Evolutionary conservation across 805 yeast species (phyloP).

Genomic region (Candida khao-thaluensis): DNA sequence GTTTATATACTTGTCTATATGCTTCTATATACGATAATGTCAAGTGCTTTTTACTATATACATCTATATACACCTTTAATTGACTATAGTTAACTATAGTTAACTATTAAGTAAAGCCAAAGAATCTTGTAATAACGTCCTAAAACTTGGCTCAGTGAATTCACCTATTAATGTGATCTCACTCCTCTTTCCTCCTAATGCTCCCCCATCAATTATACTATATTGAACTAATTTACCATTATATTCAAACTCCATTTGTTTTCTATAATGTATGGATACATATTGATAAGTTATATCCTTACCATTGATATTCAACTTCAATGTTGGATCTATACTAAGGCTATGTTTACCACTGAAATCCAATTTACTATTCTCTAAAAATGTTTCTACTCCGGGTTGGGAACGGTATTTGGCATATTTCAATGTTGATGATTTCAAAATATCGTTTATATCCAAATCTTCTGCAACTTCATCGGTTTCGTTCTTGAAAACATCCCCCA

Average conservation of each 20-base stretch:
- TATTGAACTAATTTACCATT: conserved; percentile 40
- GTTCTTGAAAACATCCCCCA: conserved; percentile 31
- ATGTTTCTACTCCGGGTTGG: conserved; percentile 46
- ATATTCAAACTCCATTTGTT: conserved; percentile 44
- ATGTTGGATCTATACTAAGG: conserved; percentile 36
- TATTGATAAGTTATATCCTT: conserved; percentile 43
- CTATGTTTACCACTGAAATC: conserved; percentile 39
- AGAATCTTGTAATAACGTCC: conserved; percentile 25
- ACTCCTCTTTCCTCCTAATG: conserved; percentile 51
- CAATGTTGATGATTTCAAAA: conserved; percentile 20
- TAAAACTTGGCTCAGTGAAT: conserved; percentile 22
- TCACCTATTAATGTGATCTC: conserved; percentile 50
- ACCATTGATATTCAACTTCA: conserved; percentile 41
- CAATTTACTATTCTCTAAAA: conserved; percentile 35
- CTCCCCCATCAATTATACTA: conserved; percentile 55
- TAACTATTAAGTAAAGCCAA: background rate
- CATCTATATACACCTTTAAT: conserved; percentile 1
- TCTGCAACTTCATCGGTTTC: conserved; percentile 6
- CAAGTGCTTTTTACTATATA: conserved; percentile 6
- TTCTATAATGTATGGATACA: conserved; percentile 42
- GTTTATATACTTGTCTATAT: too few relatives aligned
- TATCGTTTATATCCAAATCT: conserved; percentile 1
- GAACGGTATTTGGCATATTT: conserved; percentile 27
- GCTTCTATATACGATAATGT: too few relatives aligned
- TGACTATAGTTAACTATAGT: background rate